Evolutionary conservation across 768 basidiomycete species (phyloP), one percentile per base, ranked within the genome.

Genomic region (Mycena galopus): DNA sequence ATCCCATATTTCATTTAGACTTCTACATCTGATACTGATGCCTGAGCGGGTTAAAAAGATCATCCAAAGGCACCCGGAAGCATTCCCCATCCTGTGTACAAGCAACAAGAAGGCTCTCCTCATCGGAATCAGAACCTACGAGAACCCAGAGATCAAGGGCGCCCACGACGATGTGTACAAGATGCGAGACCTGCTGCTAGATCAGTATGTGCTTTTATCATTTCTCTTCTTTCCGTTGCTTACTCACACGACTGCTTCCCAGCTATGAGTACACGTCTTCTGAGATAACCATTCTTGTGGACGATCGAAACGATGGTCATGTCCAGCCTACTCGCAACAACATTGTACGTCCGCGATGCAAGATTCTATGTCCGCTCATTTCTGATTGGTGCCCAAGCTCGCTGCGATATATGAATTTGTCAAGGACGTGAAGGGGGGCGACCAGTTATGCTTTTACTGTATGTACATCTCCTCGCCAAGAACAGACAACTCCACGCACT

Each of bases 391-490:
- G 14, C 56, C 14, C 57, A 19, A 90, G 88, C 75, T 83, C n/a
- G 73, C 72, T 11, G 85, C 86, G 30, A 86, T 90, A 51, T 64
- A 79, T 0, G 79, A 81, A 1, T 79, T 91, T 9, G 87, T 89
- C 2, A 71, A 78, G 12, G 73, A 64, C 50, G 78, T 74, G 1
- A 66, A 65, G 12, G 19, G 71, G 0, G 78, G 74, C 12, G 79
- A 79, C 62, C 72, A 27, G 17, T 71, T 77, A 21, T 65, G 64
- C 4, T 79, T 81, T 32, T 65, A 76, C 27, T 81, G 79, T 80
- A 19, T 3, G 79, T 14, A 1, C 14, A 17, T 68, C 6, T 4
- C 44, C 21, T 16, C 25, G 4, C 25, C 16, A 12, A 44, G 19
- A 44, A 17, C 35, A 17, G 55, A 27, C 10, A 33, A 23, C 11